phyloP scores from a whole-genome alignment of 176 grass and related monocot genomes.

The Avena atlantica region DNA sequence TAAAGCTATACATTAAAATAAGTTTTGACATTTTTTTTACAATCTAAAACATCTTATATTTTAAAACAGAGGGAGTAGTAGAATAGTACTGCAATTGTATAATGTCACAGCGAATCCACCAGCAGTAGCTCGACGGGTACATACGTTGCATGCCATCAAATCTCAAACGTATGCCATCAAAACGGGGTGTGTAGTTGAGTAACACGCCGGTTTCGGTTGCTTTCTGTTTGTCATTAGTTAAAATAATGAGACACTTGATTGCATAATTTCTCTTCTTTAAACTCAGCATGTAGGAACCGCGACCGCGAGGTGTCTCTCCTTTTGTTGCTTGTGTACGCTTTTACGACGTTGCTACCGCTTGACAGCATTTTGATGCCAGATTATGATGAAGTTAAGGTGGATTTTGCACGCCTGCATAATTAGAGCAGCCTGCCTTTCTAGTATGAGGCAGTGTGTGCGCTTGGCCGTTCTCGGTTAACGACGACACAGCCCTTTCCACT shows the following conservation, averaged over 20 bases:
- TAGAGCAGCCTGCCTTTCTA: constrained; percentile 20
- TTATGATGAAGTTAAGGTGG: constrained; percentile 24
- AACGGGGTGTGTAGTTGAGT: not conserved
- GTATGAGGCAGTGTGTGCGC: constrained; percentile 6
- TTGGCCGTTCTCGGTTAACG: constrained; percentile 7
- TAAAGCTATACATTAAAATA: too few species aligned
- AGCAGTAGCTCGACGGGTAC: too few species aligned
- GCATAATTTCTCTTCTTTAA: not conserved
- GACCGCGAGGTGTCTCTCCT: not conserved
- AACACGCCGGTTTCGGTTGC: not conserved
- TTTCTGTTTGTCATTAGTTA: not conserved
- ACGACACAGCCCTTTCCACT: not conserved
- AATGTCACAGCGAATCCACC: too few species aligned
- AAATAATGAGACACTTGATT: constrained; percentile 12
- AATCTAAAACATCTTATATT: too few species aligned
- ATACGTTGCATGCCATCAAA: not conserved
- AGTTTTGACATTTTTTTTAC: too few species aligned
- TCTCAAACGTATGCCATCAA: not conserved
- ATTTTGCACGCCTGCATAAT: constrained; percentile 37
- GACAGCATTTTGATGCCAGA: constrained; percentile 37
- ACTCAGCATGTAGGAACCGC: constrained; percentile 13
- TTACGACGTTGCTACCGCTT: not conserved
- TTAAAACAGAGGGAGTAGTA: too few species aligned
- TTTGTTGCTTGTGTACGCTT: not conserved
- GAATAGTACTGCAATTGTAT: too few species aligned